Base-by-base conservation (phyloP, 441 rosid species). In the Omphalea diandra region DNA sequence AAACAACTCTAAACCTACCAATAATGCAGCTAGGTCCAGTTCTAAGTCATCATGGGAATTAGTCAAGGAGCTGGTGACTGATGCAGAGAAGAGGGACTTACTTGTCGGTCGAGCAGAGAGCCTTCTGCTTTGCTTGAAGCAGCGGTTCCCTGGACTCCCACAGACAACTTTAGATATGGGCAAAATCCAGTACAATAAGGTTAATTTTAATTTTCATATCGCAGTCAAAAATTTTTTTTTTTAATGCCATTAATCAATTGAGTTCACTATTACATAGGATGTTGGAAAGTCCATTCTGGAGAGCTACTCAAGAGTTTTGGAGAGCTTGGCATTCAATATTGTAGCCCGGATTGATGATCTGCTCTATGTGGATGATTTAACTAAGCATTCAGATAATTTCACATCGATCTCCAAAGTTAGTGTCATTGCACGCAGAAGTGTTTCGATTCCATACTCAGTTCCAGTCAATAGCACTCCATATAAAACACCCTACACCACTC, bases 121-220 rank as follows among this genome's bases (percentile, higher is more conserved):
- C 72, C 84, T 93, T 75, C 81, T 96, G 53, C 80, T 93, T 75
- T 87, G 90, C 80, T 74, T 96, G 79, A 93, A 89, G 86, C 99
- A 88, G 72, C 80, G 90, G 75, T 93, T 91, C 76, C 93, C 97
- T 0, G 94, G 96, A 60, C 94, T 96, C 32, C 94, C 99, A 36
- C 99, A 96, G 72, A 93, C 99, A 29, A 78, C 92, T 67, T 77
- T 93, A 72, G 99, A 96, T 83, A 91, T 88, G 94, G 90, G 90
- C 91, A 96, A 96, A 85, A 93, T 96, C 83, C 98, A 93, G 78
- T 87, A 68, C 84, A 93, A 91, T 85, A 96, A 86, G 97, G 98
- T 90, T 54, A 27, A 27, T 27, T 71, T 35, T 27, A 4, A 47
- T 68, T 4, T 66, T 58, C 41, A n/a, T n/a, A n/a, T n/a, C n/a